Conservation (phyloP, 106 monocot species). For the Phalaenopsis equestris region DNA sequence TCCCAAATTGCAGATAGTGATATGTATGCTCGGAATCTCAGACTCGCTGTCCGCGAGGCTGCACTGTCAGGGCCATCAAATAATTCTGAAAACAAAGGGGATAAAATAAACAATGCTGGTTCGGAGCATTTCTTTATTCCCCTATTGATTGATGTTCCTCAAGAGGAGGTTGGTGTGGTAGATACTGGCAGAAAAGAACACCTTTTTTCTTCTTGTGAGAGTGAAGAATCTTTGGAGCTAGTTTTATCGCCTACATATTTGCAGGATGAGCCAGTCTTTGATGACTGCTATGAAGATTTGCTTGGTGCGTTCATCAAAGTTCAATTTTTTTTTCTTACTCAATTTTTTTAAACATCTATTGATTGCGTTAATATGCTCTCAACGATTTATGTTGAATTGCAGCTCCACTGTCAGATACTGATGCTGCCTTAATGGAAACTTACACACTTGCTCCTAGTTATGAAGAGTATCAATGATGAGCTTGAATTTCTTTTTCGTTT, state of each 20-base stretch:
- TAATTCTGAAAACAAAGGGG: constrained; percentile 29
- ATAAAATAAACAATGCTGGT: constrained; percentile 44
- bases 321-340: neutral
- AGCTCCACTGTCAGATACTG: constrained; percentile 93
- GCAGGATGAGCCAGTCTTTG: constrained; percentile 36
- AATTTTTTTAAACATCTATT: too few relatives aligned
- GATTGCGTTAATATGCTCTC: too few relatives aligned
- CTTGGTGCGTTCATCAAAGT: constrained; percentile 29
- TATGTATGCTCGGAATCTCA: constrained; percentile 39
- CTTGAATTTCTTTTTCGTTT: too few relatives aligned
- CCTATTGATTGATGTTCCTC: constrained; percentile 21
- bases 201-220: constrained; percentile 27
- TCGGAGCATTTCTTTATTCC: constrained; percentile 88
- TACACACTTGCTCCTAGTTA: neutral
- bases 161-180: constrained; percentile 29
- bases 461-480: too few relatives aligned
- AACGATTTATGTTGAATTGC: constrained; percentile 20
- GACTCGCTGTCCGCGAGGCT: constrained; percentile 79
- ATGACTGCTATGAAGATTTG: constrained; percentile 50
- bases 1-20: constrained; percentile 35
- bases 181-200: constrained; percentile 27
- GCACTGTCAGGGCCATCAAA: constrained; percentile 41
- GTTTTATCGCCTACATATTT: constrained; percentile 49
- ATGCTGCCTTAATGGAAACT: constrained; percentile 74
- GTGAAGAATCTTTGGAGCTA: constrained; percentile 42